Evolutionary conservation across 2,329 filamentous ascomycete species (phyloP).

Genomic region (Cladosporium sp.): DNA sequence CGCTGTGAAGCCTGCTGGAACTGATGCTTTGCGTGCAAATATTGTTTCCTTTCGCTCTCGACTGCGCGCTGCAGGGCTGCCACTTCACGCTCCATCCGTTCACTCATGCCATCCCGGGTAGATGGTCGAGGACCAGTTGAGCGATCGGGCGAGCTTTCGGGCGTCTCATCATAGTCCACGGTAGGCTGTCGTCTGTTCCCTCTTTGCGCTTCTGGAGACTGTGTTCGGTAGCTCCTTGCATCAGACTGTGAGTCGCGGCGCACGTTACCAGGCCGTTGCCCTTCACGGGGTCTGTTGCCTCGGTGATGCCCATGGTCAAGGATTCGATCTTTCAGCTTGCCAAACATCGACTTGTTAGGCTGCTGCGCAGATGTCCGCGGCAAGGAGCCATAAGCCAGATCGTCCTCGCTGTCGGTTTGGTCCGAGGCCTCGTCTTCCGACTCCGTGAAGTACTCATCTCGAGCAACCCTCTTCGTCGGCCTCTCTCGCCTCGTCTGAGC

Average conservation of each 20-base stretch:
- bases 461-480: neutral
- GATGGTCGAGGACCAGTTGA: neutral
- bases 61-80: constrained; percentile 19
- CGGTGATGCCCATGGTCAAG: constrained; percentile 1
- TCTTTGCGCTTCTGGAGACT: constrained; percentile 1
- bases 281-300: neutral
- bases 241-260: neutral
- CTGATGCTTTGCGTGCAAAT: constrained; percentile 15
- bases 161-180: neutral
- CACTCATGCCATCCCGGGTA: neutral
- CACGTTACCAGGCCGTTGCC: too few relatives aligned
- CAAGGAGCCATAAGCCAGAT: constrained; percentile 8
- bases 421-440: constrained; percentile 1
- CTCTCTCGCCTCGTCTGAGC: neutral
- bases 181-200: neutral
- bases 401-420: neutral
- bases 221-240: neutral
- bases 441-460: neutral
- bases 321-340: constrained; percentile 4
- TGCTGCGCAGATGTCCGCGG: neutral
- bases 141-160: constrained; percentile 3
- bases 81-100: neutral
- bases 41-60: constrained; percentile 12
- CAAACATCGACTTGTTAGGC: neutral
- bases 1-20: constrained; percentile 23